Conservation (phyloP, 164 flowering plant species). For the Piper betle region DNA sequence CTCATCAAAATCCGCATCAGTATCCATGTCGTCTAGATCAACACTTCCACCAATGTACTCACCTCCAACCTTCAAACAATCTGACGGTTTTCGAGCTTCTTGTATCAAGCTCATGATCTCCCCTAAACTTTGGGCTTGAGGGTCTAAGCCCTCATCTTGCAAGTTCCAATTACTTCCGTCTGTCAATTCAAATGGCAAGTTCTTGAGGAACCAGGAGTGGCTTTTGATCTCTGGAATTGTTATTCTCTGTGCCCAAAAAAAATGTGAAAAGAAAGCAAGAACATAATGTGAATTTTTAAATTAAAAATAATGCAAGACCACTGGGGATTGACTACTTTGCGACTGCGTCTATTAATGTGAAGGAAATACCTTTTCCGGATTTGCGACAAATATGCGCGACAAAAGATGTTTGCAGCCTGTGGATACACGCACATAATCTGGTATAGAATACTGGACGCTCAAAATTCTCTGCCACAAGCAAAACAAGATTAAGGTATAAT, state of each 20-base stretch:
- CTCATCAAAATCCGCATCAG: slow-evolving; percentile 67
- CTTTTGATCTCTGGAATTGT: slow-evolving; percentile 55
- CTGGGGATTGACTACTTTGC: no score
- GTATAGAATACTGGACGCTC: slow-evolving; percentile 60
- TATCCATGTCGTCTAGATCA: slow-evolving; percentile 66
- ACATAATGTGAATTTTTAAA: background rate
- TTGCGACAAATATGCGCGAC: slow-evolving; percentile 62
- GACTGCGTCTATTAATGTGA: no score
- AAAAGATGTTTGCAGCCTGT: slow-evolving; percentile 55
- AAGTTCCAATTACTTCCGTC: slow-evolving; percentile 31
- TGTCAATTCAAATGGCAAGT: slow-evolving; percentile 50
- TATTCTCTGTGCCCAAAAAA: slow-evolving; percentile 58
- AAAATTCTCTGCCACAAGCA: slow-evolving; percentile 64
- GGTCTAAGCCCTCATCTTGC: slow-evolving; percentile 18
- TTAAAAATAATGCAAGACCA: background rate
- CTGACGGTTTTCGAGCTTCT: slow-evolving; percentile 50
- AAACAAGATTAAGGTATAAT: background rate
- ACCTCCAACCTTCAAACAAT: slow-evolving; percentile 25
- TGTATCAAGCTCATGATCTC: slow-evolving; percentile 51
- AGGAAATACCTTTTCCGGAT: slow-evolving; percentile 76
- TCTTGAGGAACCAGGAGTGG: slow-evolving; percentile 74
- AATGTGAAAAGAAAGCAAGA: background rate
- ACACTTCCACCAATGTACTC: slow-evolving; percentile 39
- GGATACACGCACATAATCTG: slow-evolving; percentile 69
- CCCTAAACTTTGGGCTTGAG: slow-evolving; percentile 45